Base-by-base conservation (phyloP, 495 filamentous ascomycete species). In the Xylaria grammica region DNA sequence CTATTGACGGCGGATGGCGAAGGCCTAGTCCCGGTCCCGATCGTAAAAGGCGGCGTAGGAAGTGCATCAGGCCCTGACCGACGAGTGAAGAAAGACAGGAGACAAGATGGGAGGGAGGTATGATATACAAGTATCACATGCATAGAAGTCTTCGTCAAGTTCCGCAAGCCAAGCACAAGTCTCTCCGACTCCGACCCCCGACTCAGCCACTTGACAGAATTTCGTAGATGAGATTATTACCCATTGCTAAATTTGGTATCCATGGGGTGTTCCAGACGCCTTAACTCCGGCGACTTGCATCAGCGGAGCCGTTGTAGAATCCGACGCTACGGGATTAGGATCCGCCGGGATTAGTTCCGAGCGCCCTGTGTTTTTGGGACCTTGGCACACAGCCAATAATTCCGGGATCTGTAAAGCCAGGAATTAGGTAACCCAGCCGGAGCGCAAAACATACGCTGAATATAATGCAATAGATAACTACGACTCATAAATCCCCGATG, bases 21-120 rank as follows among this genome's bases (percentile, higher is more conserved):
- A 49, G n/a, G n/a, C n/a, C n/a, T n/a, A n/a, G n/a, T n/a, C n/a
- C n/a, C n/a, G n/a, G 52, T 65, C 53, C 61, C 51, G 63, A 60
- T 49, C 32, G 48, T 1, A 34, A 15, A n/a, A 53, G 20, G 7
- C 40, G 34, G 36, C 48, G 46, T 56, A 65, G 48, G 36, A 60
- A 52, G 11, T 52, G 54, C 63, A 65, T 65, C 40, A 55, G 48
- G 6, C 46, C 3, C 51, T 32, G 15, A 6, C 54, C 17, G 10
- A n/a, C 27, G 19, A 22, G 4, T n/a, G 20, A 17, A 10, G 51
- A 38, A 27, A 61, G 34, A 56, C 40, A 29, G 11, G 22, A 27
- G 19, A 26, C 7, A 30, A 10, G 4, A 20, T 11, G 3, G 6
- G 32, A 15, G 53, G 26, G 34, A 10, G 32, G 53, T 22, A 24